phyloP scores from a whole-genome alignment of 2,329 filamentous ascomycete species.

The Decorospora gaudefroyi region DNA sequence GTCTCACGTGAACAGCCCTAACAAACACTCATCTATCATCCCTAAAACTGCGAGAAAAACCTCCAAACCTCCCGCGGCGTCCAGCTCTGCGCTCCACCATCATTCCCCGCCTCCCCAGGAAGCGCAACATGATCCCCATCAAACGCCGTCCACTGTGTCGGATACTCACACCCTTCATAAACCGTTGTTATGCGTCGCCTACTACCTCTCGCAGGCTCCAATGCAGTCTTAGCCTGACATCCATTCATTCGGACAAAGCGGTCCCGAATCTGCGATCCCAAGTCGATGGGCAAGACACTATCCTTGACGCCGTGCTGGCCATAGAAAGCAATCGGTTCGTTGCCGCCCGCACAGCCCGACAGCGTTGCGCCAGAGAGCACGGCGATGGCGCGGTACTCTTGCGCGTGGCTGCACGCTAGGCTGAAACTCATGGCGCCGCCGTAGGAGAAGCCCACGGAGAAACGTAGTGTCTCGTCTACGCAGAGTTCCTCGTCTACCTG shows the following conservation, averaged over 20 bases:
- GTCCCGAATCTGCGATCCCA: constrained; percentile 47
- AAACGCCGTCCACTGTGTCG: constrained; percentile 40
- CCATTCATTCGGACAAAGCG: constrained; percentile 49
- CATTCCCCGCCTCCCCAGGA: constrained; percentile 19
- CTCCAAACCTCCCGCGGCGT: constrained; percentile 39
- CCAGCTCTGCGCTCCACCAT: constrained; percentile 19
- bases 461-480: constrained; percentile 50
- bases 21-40: too few species aligned
- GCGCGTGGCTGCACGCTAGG: constrained; percentile 51
- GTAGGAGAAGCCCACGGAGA: constrained; percentile 54
- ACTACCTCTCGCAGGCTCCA: constrained; percentile 25
- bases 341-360: constrained; percentile 41
- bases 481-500: constrained; percentile 50
- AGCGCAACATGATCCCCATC: constrained; percentile 28
- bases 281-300: constrained; percentile 43
- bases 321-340: constrained; percentile 48
- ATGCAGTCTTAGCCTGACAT: constrained; percentile 29
- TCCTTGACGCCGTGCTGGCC: constrained; percentile 50
- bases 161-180: constrained; percentile 42
- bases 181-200: constrained; percentile 21
- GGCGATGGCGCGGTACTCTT: constrained; percentile 49
- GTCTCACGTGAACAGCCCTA: too few species aligned
- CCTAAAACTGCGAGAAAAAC: constrained; percentile 44
- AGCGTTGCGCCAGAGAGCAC: constrained; percentile 27
- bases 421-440: constrained; percentile 53